Base-by-base conservation (phyloP, 169 alveolate species). In the Babesia divergens region DNA sequence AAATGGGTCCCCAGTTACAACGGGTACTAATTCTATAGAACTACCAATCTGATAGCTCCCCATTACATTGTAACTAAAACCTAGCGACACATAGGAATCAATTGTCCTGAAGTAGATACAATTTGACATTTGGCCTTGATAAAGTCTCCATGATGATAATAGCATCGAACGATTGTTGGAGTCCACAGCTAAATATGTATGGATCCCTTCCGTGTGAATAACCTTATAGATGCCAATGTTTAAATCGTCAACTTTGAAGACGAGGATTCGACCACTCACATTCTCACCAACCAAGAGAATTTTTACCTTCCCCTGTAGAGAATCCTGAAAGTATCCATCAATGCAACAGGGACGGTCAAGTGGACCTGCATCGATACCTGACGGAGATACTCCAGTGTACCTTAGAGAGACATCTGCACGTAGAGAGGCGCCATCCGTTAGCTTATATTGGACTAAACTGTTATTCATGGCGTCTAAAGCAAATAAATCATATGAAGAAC, bases 31-130 rank as follows among this genome's bases (percentile, higher is more conserved):
- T 14, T 60, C 44, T 7, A 77, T 4, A 22, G 46, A 46, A 20
- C 43, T 68, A 22, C 86, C 86, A n/a, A 72, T 64, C 44, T 43
- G 80, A 37, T 68, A 77, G 47, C 43, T 66, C 16, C 26, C 51
- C 29, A 47, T 20, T 28, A 68, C 37, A 56, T 65, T 67, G 64
- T 77, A 77, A 52, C 47, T 31, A 32, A 77, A 77, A 2, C 22
- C 34, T 8, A 77, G 34, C n/a, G 44, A 13, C 20, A 69, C 49
- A 53, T 77, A 77, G 0, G 64, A 44, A 1, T 28, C 42, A 11
- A 77, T 58, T 16, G 82, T 22, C 31, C 65, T 42, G 26, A 29
- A 26, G 29, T 28, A 65, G 18, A 77, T 16, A 56, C 62, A 77
- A 4, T 77, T 51, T 13, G 37, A 37, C 50, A 53, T 58, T 18